Percentiles rank a stretch among this genome's conserved stretches.
Conservation (phyloP, 176 grass and related monocot species). For the maize (Zea mays) region Zm-B73-REFERENCE-NAM-5.0 NC_050102.1:153775001-153775500, state of each 20-base stretch:
- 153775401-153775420: slow-evolving; percentile 30
- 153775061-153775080: neutral
- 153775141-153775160: slow-evolving; percentile 8
- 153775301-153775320: too few species aligned
- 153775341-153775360: neutral
- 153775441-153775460: slow-evolving; percentile 14
- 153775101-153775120: neutral
- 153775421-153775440: neutral
- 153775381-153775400: slow-evolving; percentile 2
- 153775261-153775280: neutral
- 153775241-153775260: neutral
- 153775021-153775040: too few species aligned
- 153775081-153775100: neutral
- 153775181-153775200: too few species aligned
- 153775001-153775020: too few species aligned
- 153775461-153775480: neutral
- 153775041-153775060: neutral
- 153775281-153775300: neutral
- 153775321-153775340: too few species aligned
- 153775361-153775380: slow-evolving; percentile 57
- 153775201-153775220: neutral
- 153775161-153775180: neutral
- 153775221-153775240: neutral
- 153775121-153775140: too few species aligned
- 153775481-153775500: neutral